Evolutionary conservation across 164 flowering plant species (phyloP).

Genomic region (Umbilicus rupestris): DNA sequence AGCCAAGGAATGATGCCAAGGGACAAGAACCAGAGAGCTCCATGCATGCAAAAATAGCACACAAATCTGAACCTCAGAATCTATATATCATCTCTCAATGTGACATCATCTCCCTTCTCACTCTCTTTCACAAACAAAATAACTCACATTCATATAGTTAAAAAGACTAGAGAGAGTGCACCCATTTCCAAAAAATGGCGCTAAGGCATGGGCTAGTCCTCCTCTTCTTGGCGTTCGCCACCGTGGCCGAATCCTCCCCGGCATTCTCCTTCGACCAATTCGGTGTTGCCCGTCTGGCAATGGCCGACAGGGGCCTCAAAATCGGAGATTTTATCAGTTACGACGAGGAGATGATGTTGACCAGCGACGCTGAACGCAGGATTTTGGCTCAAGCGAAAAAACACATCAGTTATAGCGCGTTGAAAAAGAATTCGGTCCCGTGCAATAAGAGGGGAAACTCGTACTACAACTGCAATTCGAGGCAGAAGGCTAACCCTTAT

Average conservation of each 20-base stretch:
- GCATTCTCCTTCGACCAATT: slow-evolving; percentile 2
- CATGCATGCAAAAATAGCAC: slow-evolving; percentile 4
- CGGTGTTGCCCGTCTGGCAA: neutral
- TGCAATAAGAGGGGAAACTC: slow-evolving; percentile 3
- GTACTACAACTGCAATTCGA: neutral
- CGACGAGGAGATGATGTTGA: neutral
- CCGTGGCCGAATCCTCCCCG: slow-evolving; percentile 7
- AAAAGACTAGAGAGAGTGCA: neutral
- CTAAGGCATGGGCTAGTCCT: slow-evolving; percentile 5
- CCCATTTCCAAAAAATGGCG: slow-evolving; percentile 9
- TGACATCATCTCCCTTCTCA: neutral
- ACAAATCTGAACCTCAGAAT: neutral
- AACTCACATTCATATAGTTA: neutral
- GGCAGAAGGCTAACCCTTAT: slow-evolving; percentile 3
- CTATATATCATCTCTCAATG: neutral
- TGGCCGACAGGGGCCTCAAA: neutral
- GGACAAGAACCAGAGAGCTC: slow-evolving; percentile 9
- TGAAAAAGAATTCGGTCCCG: slow-evolving; percentile 6
- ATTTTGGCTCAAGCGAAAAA: neutral
- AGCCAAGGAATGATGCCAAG: slow-evolving; percentile 11
- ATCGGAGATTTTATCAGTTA: neutral
- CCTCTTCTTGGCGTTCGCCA: slow-evolving; percentile 13
- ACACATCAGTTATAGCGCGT: neutral
- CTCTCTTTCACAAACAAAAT: neutral
- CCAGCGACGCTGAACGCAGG: neutral